Percentiles rank a stretch among this genome's conserved stretches.
Conservation (phyloP, 345 rosid genomes). For the Murraya paniculata region DNA sequence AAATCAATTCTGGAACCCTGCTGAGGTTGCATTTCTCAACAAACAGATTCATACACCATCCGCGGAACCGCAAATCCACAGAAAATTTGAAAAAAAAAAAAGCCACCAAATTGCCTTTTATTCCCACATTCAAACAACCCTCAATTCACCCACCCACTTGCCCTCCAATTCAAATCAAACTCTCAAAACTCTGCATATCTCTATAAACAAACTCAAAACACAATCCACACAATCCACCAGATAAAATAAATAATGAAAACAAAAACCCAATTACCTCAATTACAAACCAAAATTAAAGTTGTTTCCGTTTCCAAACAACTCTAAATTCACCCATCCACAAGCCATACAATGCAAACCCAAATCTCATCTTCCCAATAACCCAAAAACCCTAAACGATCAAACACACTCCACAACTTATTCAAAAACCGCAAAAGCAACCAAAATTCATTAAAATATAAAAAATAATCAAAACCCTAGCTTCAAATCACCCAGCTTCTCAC, state of each 20-base stretch:
- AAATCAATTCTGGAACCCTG: conserved; percentile 82
- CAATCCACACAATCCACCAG: conserved; percentile 17
- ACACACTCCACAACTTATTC: conserved; percentile 30
- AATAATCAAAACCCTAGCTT: conserved; percentile 59
- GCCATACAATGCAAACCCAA: conserved; percentile 56
- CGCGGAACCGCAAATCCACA: conserved; percentile 25
- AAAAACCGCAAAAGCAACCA: conserved; percentile 24
- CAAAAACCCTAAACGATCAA: conserved; percentile 67
- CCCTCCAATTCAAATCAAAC: conserved; percentile 41
- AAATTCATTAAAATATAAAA: conserved; percentile 27
- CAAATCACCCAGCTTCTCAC: conserved; percentile 30
- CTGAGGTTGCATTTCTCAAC: conserved; percentile 73
- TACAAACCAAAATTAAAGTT: conserved; percentile 15
- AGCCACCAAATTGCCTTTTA: conserved; percentile 33
- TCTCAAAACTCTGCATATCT: conserved; percentile 52
- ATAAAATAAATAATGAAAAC: conserved; percentile 7
- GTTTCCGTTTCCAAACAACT: conserved; percentile 30
- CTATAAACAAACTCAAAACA: conserved; percentile 32
- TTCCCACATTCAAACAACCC: conserved; percentile 28
- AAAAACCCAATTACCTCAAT: conserved; percentile 5
- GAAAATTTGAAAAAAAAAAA: background rate
- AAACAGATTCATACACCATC: conserved; percentile 47
- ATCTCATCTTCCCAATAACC: conserved; percentile 52
- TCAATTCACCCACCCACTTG: conserved; percentile 25
- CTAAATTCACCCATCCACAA: conserved; percentile 32